Conservation (phyloP, 148 eudicot species). For the Rhododendron williamsianum region DNA sequence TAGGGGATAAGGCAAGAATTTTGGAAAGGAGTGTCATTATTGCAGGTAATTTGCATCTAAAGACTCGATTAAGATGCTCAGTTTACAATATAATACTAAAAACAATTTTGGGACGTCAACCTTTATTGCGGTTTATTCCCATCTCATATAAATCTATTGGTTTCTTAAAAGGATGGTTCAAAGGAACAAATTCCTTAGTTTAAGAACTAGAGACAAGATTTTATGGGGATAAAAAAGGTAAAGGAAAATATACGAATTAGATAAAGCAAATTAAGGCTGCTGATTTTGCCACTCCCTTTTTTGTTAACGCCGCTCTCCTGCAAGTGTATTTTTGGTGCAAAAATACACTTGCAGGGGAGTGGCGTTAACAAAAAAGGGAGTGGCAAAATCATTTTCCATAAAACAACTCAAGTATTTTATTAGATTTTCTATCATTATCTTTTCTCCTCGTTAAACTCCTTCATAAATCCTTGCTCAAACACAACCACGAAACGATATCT, state of each 20-base stretch:
- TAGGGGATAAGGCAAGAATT: not conserved
- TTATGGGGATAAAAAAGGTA: not conserved
- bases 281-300: no score
- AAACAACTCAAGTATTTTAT: not conserved
- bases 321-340: no score
- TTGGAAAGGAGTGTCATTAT: not conserved
- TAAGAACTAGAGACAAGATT: not conserved
- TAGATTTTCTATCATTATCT: not conserved
- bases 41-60: not conserved
- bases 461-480: not conserved
- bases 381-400: not conserved
- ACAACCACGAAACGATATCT: not conserved
- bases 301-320: no score
- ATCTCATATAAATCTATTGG: not conserved
- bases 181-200: not conserved
- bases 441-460: not conserved
- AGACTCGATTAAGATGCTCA: not conserved
- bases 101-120: not conserved
- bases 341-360: no score
- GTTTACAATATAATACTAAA: not conserved
- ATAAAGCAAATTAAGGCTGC: not conserved
- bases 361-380: no score
- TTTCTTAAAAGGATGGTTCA: not conserved
- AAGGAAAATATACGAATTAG: not conserved
- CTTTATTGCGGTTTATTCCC: not conserved